Evolutionary conservation across 306 rosid species (phyloP).

Genomic region (Malus sylvestris): DNA sequence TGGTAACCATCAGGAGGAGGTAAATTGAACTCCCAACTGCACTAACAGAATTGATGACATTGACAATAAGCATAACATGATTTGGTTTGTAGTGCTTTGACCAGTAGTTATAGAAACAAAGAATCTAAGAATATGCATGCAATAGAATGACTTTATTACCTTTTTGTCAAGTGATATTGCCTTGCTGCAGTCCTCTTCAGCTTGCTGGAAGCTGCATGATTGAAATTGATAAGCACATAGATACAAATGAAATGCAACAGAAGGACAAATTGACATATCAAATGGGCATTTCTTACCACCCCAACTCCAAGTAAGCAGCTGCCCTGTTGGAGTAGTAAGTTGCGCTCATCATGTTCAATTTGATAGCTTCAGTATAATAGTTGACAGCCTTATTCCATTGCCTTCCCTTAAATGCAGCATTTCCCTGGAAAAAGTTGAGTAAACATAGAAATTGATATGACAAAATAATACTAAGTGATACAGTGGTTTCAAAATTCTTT

Average conservation of each 20-base stretch:
- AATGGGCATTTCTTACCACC: slow-evolving; percentile 47
- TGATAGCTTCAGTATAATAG: slow-evolving; percentile 70
- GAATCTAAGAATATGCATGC: background rate
- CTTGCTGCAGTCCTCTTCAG: slow-evolving; percentile 76
- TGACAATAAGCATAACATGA: background rate
- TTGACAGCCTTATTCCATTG: slow-evolving; percentile 73
- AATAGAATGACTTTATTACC: slow-evolving; percentile 37
- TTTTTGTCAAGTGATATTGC: slow-evolving; percentile 75
- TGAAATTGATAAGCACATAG: background rate
- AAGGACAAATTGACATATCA: slow-evolving; percentile 7
- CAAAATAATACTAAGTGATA: background rate
- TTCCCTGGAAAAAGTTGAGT: slow-evolving; percentile 50
- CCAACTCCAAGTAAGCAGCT: slow-evolving; percentile 72
- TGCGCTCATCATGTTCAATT: slow-evolving; percentile 45
- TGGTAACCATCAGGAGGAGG: background rate
- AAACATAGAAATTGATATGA: background rate
- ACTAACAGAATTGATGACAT: background rate
- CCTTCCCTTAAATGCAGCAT: slow-evolving; percentile 70
- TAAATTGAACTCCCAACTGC: background rate
- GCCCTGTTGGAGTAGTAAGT: slow-evolving; percentile 85
- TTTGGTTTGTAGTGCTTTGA: background rate
- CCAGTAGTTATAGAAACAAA: background rate
- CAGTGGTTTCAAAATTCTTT: background rate
- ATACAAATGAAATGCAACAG: slow-evolving; percentile 9
- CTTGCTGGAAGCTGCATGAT: slow-evolving; percentile 74